These are phyloP conservation scores for Pseudogymnoascus sp. DNA, from an alignment of 2,329 filamentous ascomycete species.

Conservation along the genomic window DNA sequence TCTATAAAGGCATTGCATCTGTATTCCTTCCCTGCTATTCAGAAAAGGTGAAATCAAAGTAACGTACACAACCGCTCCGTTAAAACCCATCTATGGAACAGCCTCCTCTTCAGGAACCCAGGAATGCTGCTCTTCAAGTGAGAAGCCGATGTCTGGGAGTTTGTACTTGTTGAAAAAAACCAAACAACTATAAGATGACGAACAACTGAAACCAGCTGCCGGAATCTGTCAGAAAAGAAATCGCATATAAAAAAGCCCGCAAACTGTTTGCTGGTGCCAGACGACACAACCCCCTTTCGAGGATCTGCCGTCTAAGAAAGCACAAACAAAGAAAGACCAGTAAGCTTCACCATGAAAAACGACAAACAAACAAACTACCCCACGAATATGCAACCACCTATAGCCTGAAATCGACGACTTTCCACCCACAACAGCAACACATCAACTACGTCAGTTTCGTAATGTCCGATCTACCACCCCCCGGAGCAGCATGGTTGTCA, in stretches of 20 bases:
- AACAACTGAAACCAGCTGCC: neutral
- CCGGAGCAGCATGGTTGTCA: no score
- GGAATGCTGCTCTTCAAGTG: neutral
- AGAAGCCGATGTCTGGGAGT: neutral
- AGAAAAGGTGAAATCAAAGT: neutral
- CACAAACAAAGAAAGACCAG: neutral
- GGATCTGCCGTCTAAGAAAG: neutral
- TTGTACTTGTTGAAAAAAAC: neutral
- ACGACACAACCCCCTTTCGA: neutral
- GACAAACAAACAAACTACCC: neutral
- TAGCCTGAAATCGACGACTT: neutral
- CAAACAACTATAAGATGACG: neutral
- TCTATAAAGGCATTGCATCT: neutral
- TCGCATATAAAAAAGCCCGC: neutral
- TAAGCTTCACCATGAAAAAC: neutral
- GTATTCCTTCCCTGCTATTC: slow-evolving; percentile 1
- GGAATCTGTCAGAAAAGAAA: neutral
- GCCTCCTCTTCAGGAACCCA: neutral
- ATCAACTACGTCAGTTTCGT: neutral
- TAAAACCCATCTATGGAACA: neutral
- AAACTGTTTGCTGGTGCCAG: neutral
- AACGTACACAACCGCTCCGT: neutral
- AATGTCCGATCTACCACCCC: neutral
- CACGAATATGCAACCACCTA: neutral
- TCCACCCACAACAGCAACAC: no score